Conservation (phyloP, 2,329 filamentous ascomycete genomes). For the Trichophyton rubrum region DNA sequence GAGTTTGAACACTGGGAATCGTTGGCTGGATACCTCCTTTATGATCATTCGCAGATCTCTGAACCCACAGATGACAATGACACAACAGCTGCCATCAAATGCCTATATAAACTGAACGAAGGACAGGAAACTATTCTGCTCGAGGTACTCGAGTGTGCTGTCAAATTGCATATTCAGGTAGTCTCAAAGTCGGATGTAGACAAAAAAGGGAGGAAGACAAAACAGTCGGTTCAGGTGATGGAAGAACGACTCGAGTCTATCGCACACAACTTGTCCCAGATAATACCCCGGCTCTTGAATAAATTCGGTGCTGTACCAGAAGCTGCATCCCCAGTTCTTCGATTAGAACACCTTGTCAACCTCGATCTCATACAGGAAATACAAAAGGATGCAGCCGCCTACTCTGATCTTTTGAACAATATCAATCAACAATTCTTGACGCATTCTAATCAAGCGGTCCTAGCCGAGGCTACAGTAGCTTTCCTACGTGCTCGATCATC, state of each 20-base stretch:
- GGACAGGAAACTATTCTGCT: conserved; percentile 75
- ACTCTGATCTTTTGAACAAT: conserved; percentile 71
- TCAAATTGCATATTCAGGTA: conserved; percentile 59
- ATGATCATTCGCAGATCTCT: conserved; percentile 65
- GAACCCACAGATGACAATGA: conserved; percentile 43
- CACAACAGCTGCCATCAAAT: conserved; percentile 52
- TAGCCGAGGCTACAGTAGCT: conserved; percentile 70
- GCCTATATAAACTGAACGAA: conserved; percentile 58
- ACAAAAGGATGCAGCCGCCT: conserved; percentile 70
- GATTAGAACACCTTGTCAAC: conserved; percentile 75
- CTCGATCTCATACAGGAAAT: conserved; percentile 79
- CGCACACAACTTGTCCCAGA: conserved; percentile 60
- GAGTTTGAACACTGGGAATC: conserved; percentile 81
- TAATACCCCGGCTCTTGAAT: conserved; percentile 75
- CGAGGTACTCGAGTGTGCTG: conserved; percentile 71
- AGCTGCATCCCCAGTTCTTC: conserved; percentile 72
- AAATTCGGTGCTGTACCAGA: conserved; percentile 86
- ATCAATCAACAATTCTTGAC: conserved; percentile 87
- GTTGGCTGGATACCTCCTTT: conserved; percentile 78
- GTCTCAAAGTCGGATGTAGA: conserved; percentile 49
- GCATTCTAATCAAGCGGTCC: conserved; percentile 75
- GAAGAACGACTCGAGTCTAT: conserved; percentile 59
- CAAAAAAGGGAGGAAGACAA: conserved; percentile 44
- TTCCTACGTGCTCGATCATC: conserved; percentile 75
- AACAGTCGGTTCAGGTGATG: conserved; percentile 48